Evolutionary conservation across 2,329 filamentous ascomycete genomes (phyloP), one percentile per base, ranked within the genome.

Genomic region (Orbilia blumenaviensis): DNA sequence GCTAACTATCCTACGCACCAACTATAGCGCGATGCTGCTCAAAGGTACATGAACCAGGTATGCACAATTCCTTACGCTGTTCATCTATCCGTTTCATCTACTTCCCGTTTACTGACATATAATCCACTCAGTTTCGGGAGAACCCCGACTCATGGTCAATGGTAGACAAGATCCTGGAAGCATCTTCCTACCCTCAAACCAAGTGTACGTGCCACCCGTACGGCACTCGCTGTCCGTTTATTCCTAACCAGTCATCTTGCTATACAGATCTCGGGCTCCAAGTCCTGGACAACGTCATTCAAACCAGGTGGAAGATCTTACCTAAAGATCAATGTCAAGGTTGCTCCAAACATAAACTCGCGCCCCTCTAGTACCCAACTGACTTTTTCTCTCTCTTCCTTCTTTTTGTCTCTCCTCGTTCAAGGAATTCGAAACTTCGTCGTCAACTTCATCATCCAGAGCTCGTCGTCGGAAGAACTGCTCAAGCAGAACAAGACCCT

Each of bases 391-490:
- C 21, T 1, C 12, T 16, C 27, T 9, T 8, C 27, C 14, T 29
- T 23, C 7, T 14, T 62, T 18, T 32, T 41, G n/a, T 16, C 46
- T 66, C 44, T 42, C 36, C 54, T 21, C 27, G 44, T 41, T 61
- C n/a, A 81, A 96, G 95, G 95, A 78, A 99, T 99, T 82, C 93
- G 95, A 81, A 99, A 99, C 86, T 99, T 99, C 83, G 92, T 99
- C 78, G 95, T 99, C 81, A 93, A 96, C 85, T 97, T 96, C 86
- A 99, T 99, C 83, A 94, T 99, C 82, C 90, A 97, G 83, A 92
- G 90, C 83, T 98, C 95, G 52, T 90, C 89, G 83, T 91, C 93
- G 77, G 94, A 98, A 83, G 94, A 98, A 82, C 91, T 90, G 79
- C 87, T 97, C 80, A 91, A 90, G 83, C 86, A 88, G 80, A 91